A percentile compares a stretch with the other conserved stretches of the same genome.
Conservation (phyloP, 2,329 filamentous ascomycete genomes). For the Kalmusia sp. region DNA sequence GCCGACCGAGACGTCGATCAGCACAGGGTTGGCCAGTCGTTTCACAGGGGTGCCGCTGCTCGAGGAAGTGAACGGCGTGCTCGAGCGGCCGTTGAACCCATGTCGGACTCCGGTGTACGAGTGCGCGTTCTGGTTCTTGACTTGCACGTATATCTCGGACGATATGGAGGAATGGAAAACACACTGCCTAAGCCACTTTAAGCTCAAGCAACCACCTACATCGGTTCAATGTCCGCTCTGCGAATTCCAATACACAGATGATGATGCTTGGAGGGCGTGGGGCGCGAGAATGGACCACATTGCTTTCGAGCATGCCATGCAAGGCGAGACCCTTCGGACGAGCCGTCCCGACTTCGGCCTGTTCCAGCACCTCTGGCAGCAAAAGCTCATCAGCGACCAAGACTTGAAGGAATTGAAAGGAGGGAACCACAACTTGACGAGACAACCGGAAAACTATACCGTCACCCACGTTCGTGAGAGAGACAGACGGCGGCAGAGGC, state of each 20-base stretch:
- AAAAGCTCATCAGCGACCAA: conserved; percentile 33
- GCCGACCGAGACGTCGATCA: conserved; percentile 33
- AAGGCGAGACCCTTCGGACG: conserved; percentile 26
- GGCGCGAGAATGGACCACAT: conserved; percentile 33
- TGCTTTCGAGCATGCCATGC: conserved; percentile 20
- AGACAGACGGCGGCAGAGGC: conserved; percentile 13
- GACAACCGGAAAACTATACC: conserved; percentile 19
- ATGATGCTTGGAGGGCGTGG: conserved; percentile 27
- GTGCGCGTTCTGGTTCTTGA: conserved; percentile 37
- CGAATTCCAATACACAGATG: conserved; percentile 23
- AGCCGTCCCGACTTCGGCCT: conserved; percentile 32
- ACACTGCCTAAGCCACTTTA: conserved; percentile 34
- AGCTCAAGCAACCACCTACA: conserved; percentile 29
- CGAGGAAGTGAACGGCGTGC: conserved; percentile 31
- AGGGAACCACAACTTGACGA: conserved; percentile 27
- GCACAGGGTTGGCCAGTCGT: conserved; percentile 26
- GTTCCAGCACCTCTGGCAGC: conserved; percentile 34
- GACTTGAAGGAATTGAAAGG: conserved; percentile 36
- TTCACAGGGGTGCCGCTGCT: conserved; percentile 29
- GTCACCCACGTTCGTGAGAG: conserved; percentile 17
- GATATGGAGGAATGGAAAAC: conserved; percentile 30
- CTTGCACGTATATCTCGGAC: conserved; percentile 28
- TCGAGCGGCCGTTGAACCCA: conserved; percentile 22
- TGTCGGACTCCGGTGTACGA: conserved; percentile 26
- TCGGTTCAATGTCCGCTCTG: conserved; percentile 34